Base-by-base conservation (phyloP, 139 green algal species). In the Closterium sp. region DNA sequence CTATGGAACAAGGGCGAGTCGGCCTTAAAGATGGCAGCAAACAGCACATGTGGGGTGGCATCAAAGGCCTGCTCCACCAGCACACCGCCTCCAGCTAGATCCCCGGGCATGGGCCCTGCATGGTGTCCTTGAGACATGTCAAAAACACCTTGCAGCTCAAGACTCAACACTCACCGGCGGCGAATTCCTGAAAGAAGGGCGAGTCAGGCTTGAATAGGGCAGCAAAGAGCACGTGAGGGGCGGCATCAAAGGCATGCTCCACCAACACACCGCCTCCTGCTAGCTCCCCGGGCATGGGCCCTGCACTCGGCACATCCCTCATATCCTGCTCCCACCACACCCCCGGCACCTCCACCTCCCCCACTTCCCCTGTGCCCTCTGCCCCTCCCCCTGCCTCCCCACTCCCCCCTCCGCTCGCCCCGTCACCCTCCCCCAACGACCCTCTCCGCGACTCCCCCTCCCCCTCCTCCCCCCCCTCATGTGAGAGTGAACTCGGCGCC, bases 311-410 rank as follows among this genome's bases (percentile, higher is more conserved):
- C 31, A 89, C 89, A 22, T 90, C 30, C 88, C 30, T 89, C 19
- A 34, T 22, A 24, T 93, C 89, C 50, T 94, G 90, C 22, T 90
- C 89, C 31, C 94, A 94, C 91, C 89, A 94, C 28, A 24, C 30
- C 24, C 22, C 31, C 24, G 89, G 31, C 30, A 91, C 38, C 27
- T 22, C 1, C 62, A 88, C 30, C 34, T n/a, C 0, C 19, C 62
- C 62, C 62, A 3, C 62, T 79, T 79, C 62, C 62, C 62, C 19
- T 3, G 17, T 24, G 3, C 62, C 62, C n/a, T n/a, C n/a, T n/a
- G n/a, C n/a, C 19, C 62, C 62, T 27, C 11, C 62, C 50, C 50
- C 50, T 9, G 17, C 9, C 50, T 79, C 62, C 62, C 62, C 62
- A 21, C 62, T 24, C 19, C 62, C 62, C 1, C 62, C 62, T 27